Evolutionary conservation across 495 filamentous ascomycete species (phyloP).

Genomic region (Penicillium macrosclerotiorum): DNA sequence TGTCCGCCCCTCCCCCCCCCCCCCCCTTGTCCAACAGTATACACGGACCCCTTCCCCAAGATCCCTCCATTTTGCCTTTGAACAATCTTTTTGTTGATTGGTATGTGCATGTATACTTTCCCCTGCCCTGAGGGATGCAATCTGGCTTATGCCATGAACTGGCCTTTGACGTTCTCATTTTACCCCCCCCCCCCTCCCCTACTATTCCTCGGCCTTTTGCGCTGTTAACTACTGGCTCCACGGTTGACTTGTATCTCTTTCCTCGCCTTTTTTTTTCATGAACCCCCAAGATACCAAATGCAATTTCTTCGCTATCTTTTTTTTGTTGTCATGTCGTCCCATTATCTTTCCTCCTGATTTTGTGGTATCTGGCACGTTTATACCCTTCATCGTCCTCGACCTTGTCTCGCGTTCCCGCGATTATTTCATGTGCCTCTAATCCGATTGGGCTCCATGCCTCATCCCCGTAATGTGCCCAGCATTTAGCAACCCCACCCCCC

Average conservation of each 20-base stretch:
- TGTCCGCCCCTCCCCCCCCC: too few relatives aligned
- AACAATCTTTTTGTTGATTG: too few relatives aligned
- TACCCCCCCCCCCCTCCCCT: too few relatives aligned
- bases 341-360: background rate
- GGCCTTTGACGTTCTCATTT: too few relatives aligned
- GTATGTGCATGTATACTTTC: too few relatives aligned
- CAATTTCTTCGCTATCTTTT: conserved; percentile 9
- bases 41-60: background rate
- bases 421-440: background rate
- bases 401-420: conserved; percentile 2
- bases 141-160: too few relatives aligned
- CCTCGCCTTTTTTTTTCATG: background rate
- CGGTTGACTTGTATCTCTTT: background rate
- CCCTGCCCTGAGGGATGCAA: too few relatives aligned
- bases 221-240: too few relatives aligned
- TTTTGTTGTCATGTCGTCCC: conserved; percentile 2
- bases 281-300: conserved; percentile 19
- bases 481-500: background rate
- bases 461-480: background rate
- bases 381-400: conserved; percentile 13
- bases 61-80: background rate
- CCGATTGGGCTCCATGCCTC: background rate
- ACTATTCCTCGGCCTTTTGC: too few relatives aligned
- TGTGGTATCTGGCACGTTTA: conserved; percentile 11
- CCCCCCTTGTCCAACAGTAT: conserved; percentile 2